phyloP scores from a whole-genome alignment of 73 alveolate genomes.

The Paramecium octaurelia region DNA sequence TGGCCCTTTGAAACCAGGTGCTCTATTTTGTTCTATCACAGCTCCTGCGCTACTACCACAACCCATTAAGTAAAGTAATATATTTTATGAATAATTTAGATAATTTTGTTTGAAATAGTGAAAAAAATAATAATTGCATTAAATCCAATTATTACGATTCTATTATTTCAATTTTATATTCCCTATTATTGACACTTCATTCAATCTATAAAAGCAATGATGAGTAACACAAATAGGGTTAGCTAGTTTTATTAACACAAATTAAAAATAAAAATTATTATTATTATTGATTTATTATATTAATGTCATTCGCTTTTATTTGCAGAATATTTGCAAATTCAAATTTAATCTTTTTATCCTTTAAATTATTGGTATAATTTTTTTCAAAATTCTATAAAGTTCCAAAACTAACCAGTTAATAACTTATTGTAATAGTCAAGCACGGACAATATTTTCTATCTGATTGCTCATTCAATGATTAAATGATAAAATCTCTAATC shows the following conservation, averaged over 20 bases:
- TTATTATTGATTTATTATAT: background rate
- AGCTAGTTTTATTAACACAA: background rate
- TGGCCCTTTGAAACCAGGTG: constrained; percentile 47
- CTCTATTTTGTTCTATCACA: background rate
- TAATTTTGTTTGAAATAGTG: background rate
- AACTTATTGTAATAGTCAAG: background rate
- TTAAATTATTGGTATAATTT: constrained; percentile 11
- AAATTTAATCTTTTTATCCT: constrained; percentile 20
- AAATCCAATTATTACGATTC: background rate
- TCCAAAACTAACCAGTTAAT: constrained; percentile 13
- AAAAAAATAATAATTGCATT: background rate
- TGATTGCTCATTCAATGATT: too few species aligned
- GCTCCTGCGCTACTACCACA: constrained; percentile 43
- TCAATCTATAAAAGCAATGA: background rate
- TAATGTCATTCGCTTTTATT: background rate
- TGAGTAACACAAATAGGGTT: constrained; percentile 22
- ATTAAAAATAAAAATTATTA: background rate
- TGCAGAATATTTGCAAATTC: background rate
- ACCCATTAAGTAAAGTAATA: constrained; percentile 44
- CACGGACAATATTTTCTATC: too few species aligned
- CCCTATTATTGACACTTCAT: constrained; percentile 22
- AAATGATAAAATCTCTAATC: too few species aligned
- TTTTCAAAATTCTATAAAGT: constrained; percentile 22
- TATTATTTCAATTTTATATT: background rate
- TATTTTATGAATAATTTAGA: background rate